Evolutionary conservation across 2,329 filamentous ascomycete species (phyloP).

Genomic region (Aspergillus udagawae): DNA sequence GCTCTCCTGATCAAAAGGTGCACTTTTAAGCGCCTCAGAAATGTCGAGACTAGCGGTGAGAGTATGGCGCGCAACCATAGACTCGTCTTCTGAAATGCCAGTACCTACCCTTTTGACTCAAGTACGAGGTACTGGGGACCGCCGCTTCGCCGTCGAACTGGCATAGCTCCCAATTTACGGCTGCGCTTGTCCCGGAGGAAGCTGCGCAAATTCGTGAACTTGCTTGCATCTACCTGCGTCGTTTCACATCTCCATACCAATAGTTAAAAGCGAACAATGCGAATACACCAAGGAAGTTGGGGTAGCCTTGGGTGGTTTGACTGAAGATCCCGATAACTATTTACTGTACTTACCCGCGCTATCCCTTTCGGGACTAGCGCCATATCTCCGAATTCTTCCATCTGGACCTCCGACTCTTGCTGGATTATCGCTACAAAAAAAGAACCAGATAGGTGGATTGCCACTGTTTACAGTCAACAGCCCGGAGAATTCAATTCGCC

Average conservation of each 20-base stretch:
- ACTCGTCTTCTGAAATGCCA: background rate
- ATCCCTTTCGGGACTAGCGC: constrained; percentile 21
- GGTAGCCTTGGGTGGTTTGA: background rate
- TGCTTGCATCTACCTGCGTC: background rate
- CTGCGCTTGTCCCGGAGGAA: background rate
- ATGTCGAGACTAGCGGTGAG: background rate
- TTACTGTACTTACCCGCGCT: constrained; percentile 2
- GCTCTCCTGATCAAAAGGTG: background rate
- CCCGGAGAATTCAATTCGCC: constrained; percentile 13
- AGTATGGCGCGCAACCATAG: background rate
- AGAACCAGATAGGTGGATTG: constrained; percentile 9
- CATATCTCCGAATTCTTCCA: constrained; percentile 23
- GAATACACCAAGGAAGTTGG: background rate
- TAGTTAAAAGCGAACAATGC: background rate
- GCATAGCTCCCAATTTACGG: background rate
- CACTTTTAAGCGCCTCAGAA: background rate
- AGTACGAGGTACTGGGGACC: constrained; percentile 1
- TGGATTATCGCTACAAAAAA: constrained; percentile 7
- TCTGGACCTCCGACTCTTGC: constrained; percentile 12
- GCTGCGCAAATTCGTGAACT: background rate
- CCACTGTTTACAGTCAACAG: constrained; percentile 11
- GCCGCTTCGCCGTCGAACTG: background rate
- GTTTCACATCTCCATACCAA: background rate
- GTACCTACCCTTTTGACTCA: constrained; percentile 1
- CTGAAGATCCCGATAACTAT: background rate